phyloP scores from a whole-genome alignment of 345 rosid species.

The Lenwebbia sp. region DNA sequence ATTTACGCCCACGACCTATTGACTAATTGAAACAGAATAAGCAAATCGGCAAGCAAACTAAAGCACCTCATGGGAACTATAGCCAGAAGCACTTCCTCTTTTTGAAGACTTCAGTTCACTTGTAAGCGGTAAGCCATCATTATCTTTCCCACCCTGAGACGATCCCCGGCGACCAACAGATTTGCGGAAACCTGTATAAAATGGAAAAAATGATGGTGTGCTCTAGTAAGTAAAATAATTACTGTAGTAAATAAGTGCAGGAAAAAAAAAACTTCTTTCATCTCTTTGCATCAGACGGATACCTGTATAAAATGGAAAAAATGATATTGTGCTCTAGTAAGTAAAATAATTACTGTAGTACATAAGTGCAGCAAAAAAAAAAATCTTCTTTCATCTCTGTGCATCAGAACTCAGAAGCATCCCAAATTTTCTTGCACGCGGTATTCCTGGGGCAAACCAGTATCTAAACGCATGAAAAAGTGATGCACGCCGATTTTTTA shows the following conservation, averaged over 20 bases:
- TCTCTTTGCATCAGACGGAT: slow-evolving; percentile 1
- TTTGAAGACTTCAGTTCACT: slow-evolving; percentile 28
- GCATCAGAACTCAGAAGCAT: not conserved
- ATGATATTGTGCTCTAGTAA: not conserved
- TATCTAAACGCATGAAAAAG: not conserved
- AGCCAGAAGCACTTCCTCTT: slow-evolving; percentile 21
- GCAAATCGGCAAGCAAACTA: not conserved
- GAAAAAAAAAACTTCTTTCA: not conserved
- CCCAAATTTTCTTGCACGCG: not conserved
- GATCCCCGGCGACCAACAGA: slow-evolving; percentile 30
- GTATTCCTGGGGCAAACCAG: not conserved
- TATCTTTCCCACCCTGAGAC: slow-evolving; percentile 21
- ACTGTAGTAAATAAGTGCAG: not conserved
- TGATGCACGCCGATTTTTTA: not conserved
- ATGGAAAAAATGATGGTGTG: not conserved
- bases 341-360: not conserved
- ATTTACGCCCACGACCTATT: not conserved
- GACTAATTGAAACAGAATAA: not conserved
- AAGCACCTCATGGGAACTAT: slow-evolving; percentile 30
- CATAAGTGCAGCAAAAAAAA: not conserved
- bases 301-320: slow-evolving; percentile 17
- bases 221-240: not conserved
- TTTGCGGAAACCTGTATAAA: slow-evolving; percentile 30
- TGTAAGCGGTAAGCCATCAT: slow-evolving; percentile 15
- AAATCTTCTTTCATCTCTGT: not conserved